Conservation (phyloP, 345 rosid species). For the Arabis hirsuta region DNA sequence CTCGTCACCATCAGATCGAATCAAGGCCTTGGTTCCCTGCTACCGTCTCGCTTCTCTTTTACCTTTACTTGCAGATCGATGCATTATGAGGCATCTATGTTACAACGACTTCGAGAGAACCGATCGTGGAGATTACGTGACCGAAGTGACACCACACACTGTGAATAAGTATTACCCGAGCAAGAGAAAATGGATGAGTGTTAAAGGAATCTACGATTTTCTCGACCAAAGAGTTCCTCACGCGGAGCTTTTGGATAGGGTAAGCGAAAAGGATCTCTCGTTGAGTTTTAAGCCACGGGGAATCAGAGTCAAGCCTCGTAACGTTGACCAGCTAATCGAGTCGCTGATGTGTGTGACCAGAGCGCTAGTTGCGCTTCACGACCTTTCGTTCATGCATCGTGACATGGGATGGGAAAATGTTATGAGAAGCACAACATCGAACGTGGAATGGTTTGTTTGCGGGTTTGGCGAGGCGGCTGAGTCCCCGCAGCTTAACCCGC, state of each 20-base stretch:
- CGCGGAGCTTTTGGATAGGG: constrained; percentile 57
- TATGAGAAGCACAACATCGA: constrained; percentile 51
- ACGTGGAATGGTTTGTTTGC: constrained; percentile 76
- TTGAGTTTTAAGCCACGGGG: constrained; percentile 87
- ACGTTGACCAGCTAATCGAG: constrained; percentile 73
- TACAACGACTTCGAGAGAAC: constrained; percentile 83
- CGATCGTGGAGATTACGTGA: constrained; percentile 44
- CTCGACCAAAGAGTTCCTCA: constrained; percentile 86
- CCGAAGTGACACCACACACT: constrained; percentile 79
- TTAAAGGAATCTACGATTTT: constrained; percentile 77
- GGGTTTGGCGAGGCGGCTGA: constrained; percentile 85
- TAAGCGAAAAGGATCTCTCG: constrained; percentile 62
- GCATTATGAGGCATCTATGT: constrained; percentile 46
- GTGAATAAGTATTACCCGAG: constrained; percentile 60
- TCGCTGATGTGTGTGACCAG: constrained; percentile 85
- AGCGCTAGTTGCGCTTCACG: constrained; percentile 87
- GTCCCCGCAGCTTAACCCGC: constrained; percentile 83
- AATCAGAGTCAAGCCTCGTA: constrained; percentile 59
- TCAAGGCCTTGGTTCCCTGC: constrained; percentile 84
- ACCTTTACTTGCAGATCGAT: constrained; percentile 72
- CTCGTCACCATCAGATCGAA: constrained; percentile 63
- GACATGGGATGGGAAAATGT: constrained; percentile 92
- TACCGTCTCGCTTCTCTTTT: constrained; percentile 77
- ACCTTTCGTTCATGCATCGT: constrained; percentile 93
- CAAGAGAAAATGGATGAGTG: constrained; percentile 68